Conservation (phyloP, 768 basidiomycete genomes). For the Amanita brunnescens region DNA sequence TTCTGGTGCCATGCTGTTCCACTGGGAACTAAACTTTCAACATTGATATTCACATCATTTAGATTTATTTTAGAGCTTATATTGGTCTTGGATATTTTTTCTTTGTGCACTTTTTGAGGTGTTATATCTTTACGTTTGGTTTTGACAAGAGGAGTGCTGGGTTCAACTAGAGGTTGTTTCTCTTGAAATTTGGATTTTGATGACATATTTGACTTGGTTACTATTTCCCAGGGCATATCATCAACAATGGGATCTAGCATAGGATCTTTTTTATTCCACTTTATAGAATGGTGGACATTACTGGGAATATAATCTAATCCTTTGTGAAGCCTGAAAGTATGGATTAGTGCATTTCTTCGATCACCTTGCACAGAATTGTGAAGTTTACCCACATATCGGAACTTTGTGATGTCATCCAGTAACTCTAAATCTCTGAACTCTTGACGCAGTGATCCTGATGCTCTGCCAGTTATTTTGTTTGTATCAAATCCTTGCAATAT, state of each 20-base stretch:
- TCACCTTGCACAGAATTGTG: neutral
- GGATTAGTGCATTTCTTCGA: neutral
- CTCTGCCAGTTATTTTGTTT: neutral
- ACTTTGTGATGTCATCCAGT: neutral
- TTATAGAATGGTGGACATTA: neutral
- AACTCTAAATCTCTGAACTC: neutral
- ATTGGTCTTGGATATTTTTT: neutral
- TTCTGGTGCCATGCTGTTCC: neutral
- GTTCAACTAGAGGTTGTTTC: too few relatives aligned
- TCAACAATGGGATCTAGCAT: neutral
- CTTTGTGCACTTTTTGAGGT: neutral
- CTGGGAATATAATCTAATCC: neutral
- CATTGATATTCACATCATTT: neutral
- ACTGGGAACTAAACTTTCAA: neutral
- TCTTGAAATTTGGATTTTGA: too few relatives aligned
- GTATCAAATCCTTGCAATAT: conserved; percentile 1
- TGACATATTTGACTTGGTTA: neutral
- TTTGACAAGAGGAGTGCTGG: neutral
- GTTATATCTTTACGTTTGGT: neutral
- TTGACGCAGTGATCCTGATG: neutral
- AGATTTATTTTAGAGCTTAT: neutral
- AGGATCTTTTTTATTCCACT: neutral
- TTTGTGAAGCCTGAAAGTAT: neutral
- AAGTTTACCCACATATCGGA: neutral
- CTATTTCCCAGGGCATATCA: conserved; percentile 5